Evolutionary conservation across 179 eudicot genomes (phyloP), one percentile per base, ranked within the genome.

Genomic region (Beta lomatogona): DNA sequence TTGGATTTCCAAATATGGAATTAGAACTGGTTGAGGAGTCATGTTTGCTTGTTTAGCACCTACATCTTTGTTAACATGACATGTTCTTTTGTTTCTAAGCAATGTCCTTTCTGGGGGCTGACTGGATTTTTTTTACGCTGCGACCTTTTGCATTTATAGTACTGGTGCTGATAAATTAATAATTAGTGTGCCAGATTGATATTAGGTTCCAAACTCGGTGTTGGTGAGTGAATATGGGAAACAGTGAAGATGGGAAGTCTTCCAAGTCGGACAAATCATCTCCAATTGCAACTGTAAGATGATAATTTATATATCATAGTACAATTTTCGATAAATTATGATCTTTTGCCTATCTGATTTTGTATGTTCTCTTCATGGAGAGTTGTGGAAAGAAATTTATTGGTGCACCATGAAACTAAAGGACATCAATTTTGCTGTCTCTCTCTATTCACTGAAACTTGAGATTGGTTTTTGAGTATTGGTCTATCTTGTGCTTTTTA

Each of bases 251-350:
- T 9, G 80, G 69, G 16, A 87, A 79, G 84, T 77, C 87, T 58
- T 31, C 82, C 44, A 92, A 88, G 83, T 82, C 89, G 54, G 93
- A 91, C 76, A 91, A 92, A 84, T 77, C 89, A 81, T 80, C 90
- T 80, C 83, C 92, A 53, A 89, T 92, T 86, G 85, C 88, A 54
- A 77, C 83, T 85, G 96, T 92, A 91, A 89, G 91, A 73, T 58
- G 36, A 36, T 60, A 77, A 57, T 52, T 57, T 58, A 60, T 75
- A 68, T n/a, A 74, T 82, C 65, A 36, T 59, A 28, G 52, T 48
- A 55, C 21, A 5, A 1, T 76, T 78, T 67, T 41, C 48, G 60
- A 46, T 76, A 45, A 21, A 12, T 53, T 36, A n/a, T 61, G 36
- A 65, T 81, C 14, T 82, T 77, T 59, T 70, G 12, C 60, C 3